These are phyloP conservation scores for Gloeostereum incarnatum DNA, from an alignment of 768 basidiomycete genomes.

Conservation along the genomic window DNA sequence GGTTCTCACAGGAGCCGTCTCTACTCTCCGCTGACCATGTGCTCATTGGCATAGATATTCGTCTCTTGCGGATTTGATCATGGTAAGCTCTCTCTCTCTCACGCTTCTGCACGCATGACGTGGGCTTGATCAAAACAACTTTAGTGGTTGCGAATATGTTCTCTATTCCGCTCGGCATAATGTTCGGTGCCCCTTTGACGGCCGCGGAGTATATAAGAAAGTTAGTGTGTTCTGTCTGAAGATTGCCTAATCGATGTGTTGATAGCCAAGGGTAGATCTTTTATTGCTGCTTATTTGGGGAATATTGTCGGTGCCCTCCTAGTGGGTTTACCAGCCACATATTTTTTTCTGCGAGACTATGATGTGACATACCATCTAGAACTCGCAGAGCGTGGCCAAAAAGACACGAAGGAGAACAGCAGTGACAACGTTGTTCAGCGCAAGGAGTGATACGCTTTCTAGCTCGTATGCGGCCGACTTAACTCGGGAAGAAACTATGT, in stretches of 20 bases:
- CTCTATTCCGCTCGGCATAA: conserved; percentile 59
- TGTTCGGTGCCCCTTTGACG: conserved; percentile 57
- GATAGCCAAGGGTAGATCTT: conserved; percentile 26
- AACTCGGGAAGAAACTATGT: too few relatives aligned
- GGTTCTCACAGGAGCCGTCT: not conserved
- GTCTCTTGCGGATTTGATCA: conserved; percentile 67
- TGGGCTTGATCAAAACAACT: conserved; percentile 1
- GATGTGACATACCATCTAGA: conserved; percentile 10
- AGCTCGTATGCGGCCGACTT: too few relatives aligned
- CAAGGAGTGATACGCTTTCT: not conserved
- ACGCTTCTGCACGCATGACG: not conserved
- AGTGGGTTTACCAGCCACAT: conserved; percentile 54
- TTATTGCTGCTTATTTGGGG: conserved; percentile 57
- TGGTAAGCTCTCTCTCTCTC: conserved; percentile 35
- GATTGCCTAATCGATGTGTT: not conserved
- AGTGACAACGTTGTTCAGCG: not conserved
- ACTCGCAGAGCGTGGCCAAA: not conserved
- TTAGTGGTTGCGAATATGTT: conserved; percentile 72
- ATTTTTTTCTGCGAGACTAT: conserved; percentile 54
- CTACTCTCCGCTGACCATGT: conserved; percentile 1
- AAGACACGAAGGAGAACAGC: not conserved
- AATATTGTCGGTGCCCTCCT: conserved; percentile 59
- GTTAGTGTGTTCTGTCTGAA: conserved; percentile 23
- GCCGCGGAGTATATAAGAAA: conserved; percentile 55
- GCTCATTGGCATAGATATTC: conserved; percentile 36